Conservation (phyloP, 805 yeast genomes). For the Debaryomyces maramus region DNA sequence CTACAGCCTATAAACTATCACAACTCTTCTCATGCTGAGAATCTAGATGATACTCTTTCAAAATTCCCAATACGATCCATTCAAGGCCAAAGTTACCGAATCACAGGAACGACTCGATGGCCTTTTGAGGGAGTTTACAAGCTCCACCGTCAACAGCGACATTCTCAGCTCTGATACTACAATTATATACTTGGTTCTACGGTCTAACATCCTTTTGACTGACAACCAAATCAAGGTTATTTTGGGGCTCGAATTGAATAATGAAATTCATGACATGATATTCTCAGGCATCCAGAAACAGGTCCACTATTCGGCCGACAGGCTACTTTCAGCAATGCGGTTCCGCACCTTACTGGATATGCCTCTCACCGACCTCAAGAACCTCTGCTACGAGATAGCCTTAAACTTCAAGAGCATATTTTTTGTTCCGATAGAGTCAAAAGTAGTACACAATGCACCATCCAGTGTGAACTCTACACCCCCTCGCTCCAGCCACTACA, state of each 20-base stretch:
- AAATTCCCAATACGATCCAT: conserved; percentile 8
- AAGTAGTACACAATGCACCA: background rate
- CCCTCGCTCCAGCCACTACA: background rate
- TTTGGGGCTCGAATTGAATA: conserved; percentile 8
- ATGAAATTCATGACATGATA: conserved; percentile 1
- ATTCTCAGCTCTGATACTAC: conserved; percentile 8
- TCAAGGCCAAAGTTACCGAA: conserved; percentile 3
- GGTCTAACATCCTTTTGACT: conserved; percentile 9
- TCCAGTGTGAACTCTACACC: background rate
- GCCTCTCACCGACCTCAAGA: conserved; percentile 27
- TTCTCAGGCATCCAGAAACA: conserved; percentile 7
- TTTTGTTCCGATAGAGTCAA: conserved; percentile 20
- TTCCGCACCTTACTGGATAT: conserved; percentile 11
- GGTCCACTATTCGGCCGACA: background rate
- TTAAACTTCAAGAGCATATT: conserved; percentile 21
- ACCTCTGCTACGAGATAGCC: conserved; percentile 24
- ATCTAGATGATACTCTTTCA: background rate
- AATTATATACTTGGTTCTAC: conserved; percentile 12
- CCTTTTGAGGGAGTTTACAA: conserved; percentile 6
- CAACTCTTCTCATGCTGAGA: background rate
- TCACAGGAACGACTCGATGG: background rate
- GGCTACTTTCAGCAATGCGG: background rate
- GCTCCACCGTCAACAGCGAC: conserved; percentile 1
- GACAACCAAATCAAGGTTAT: conserved; percentile 12
- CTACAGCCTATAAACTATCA: too few species aligned